phyloP scores from a whole-genome alignment of 768 basidiomycete species.

The Auricularia heimuer region DNA sequence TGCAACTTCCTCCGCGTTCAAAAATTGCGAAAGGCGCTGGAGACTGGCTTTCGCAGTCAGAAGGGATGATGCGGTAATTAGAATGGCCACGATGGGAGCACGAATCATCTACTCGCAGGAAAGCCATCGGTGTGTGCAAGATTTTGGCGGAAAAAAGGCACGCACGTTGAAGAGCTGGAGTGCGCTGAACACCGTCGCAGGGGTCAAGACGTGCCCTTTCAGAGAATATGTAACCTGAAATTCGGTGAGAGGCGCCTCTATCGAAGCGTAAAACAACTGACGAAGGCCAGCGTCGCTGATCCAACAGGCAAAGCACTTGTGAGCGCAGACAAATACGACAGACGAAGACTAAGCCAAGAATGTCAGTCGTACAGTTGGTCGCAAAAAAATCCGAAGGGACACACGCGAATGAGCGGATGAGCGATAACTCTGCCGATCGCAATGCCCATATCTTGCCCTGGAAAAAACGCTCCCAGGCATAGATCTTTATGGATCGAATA shows the following conservation, averaged over 20 bases:
- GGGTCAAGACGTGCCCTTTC: conserved; percentile 43
- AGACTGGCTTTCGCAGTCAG: conserved; percentile 43
- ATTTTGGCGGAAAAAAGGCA: too few relatives aligned
- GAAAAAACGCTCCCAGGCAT: conserved; percentile 51
- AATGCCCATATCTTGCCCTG: conserved; percentile 30
- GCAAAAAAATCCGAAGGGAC: conserved; percentile 4
- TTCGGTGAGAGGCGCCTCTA: neutral
- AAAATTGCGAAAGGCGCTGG: conserved; percentile 36
- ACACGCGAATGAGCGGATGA: conserved; percentile 18
- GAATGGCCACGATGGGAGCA: conserved; percentile 43
- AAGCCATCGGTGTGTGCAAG: too few relatives aligned
- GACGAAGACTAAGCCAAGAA: conserved; percentile 15
- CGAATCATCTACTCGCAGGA: conserved; percentile 38
- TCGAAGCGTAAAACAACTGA: conserved; percentile 13
- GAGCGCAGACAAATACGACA: conserved; percentile 29
- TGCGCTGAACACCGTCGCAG: conserved; percentile 46
- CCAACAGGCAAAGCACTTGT: conserved; percentile 43
- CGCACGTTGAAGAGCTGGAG: conserved; percentile 50
- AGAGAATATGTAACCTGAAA: conserved; percentile 52
- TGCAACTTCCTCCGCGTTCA: conserved; percentile 45
- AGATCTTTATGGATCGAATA: conserved; percentile 56
- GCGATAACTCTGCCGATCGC: conserved; percentile 17
- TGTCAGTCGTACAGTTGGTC: too few relatives aligned
- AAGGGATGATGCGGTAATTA: conserved; percentile 38
- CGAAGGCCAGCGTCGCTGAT: conserved; percentile 41